Conservation (phyloP, 2,329 filamentous ascomycete species). For the Trichoderma citrinoviride region DNA sequence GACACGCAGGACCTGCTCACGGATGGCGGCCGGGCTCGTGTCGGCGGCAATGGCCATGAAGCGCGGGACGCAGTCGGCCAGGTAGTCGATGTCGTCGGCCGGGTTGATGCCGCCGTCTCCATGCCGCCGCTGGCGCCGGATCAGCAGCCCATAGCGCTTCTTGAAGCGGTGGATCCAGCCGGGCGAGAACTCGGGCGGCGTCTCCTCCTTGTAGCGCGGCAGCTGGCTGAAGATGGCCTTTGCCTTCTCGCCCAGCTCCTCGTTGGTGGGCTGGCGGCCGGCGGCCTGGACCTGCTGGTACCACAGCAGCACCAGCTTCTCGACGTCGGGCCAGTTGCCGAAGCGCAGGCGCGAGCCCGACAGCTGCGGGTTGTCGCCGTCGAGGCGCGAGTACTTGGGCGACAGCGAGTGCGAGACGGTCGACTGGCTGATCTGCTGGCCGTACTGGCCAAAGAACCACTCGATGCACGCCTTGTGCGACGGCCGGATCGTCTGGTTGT, state of each 20-base stretch:
- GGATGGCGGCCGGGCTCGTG: constrained; percentile 58
- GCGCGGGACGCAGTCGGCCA: constrained; percentile 58
- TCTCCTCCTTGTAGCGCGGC: constrained; percentile 59
- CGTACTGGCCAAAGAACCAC: constrained; percentile 59
- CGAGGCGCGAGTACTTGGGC: constrained; percentile 60
- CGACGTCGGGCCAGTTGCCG: constrained; percentile 63
- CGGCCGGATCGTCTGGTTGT: constrained; percentile 53
- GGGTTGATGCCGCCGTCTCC: constrained; percentile 47
- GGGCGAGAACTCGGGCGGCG: constrained; percentile 60
- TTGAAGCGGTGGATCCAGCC: constrained; percentile 66
- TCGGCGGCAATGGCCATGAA: constrained; percentile 58
- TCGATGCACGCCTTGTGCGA: constrained; percentile 62
- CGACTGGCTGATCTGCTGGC: constrained; percentile 60
- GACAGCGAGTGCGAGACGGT: constrained; percentile 62
- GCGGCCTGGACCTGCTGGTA: constrained; percentile 51
- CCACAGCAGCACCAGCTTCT: constrained; percentile 56
- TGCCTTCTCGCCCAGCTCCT: constrained; percentile 61
- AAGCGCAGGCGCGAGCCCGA: constrained; percentile 62
- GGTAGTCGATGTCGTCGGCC: constrained; percentile 57
- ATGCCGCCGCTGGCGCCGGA: constrained; percentile 55
- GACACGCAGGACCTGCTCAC: constrained; percentile 54
- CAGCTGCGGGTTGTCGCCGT: constrained; percentile 57
- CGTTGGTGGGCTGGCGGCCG: constrained; percentile 59
- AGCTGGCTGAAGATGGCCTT: constrained; percentile 58
- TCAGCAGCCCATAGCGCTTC: constrained; percentile 59